phyloP scores from a whole-genome alignment of 805 yeast genomes.

The Ogataea saltuana region DNA sequence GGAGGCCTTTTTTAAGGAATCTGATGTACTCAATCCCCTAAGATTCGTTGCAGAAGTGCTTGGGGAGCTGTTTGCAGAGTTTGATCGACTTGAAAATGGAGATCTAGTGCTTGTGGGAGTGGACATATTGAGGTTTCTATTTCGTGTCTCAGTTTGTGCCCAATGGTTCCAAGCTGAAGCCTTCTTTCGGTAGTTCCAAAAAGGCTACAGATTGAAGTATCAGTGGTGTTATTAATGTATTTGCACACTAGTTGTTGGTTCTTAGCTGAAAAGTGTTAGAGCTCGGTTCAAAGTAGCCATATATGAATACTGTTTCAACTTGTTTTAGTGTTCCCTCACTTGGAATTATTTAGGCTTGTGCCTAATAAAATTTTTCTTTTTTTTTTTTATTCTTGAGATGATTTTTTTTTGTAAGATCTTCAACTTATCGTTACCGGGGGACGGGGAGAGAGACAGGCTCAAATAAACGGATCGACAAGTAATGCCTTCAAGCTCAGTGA shows the following conservation, averaged over 20 bases:
- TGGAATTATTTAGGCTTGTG: slow-evolving; percentile 2
- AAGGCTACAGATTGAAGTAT: slow-evolving; percentile 2
- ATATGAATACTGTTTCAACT: neutral
- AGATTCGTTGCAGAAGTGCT: slow-evolving; percentile 9
- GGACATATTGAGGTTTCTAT: slow-evolving; percentile 1
- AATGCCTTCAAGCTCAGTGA: slow-evolving; percentile 24
- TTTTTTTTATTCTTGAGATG: too few relatives aligned
- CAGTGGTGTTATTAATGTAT: neutral
- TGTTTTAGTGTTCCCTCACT: neutral
- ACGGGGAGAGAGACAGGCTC: too few relatives aligned
- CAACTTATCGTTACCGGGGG: too few relatives aligned
- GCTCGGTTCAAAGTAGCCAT: neutral
- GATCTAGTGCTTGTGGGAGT: slow-evolving; percentile 11
- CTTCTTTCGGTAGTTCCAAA: neutral
- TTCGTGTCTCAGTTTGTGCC: slow-evolving; percentile 1
- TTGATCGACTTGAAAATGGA: slow-evolving; percentile 16
- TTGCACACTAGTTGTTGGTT: neutral
- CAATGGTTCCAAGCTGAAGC: slow-evolving; percentile 4
- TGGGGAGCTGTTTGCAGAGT: slow-evolving; percentile 7
- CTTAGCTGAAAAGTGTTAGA: neutral
- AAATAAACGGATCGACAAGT: too few relatives aligned
- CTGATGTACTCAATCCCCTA: slow-evolving; percentile 7
- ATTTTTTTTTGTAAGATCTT: slow-evolving; percentile 3
- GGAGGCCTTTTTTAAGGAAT: slow-evolving; percentile 5
- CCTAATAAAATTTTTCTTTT: slow-evolving; percentile 2